Evolutionary conservation across 2,329 filamentous ascomycete species (phyloP).

Genomic region (Claviceps purpurea): DNA sequence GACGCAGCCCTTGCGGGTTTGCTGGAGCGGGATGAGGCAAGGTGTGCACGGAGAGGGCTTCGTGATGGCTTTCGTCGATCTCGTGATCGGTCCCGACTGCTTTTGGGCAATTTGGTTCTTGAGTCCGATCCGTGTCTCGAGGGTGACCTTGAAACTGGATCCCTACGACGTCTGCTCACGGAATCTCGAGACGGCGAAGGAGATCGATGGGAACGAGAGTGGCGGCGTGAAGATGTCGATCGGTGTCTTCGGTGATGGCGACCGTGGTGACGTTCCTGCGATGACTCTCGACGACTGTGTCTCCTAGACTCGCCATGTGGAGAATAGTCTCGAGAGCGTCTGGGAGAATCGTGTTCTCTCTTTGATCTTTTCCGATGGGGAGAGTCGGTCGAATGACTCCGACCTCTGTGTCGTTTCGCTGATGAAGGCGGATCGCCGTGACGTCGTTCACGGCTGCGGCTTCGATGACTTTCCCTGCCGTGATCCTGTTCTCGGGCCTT

Average conservation of each 20-base stretch:
- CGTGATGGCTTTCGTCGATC: conserved; percentile 4
- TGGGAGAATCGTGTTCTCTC: conserved; percentile 22
- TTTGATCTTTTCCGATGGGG: conserved; percentile 28
- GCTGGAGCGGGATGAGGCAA: conserved; percentile 13
- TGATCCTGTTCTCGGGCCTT: conserved; percentile 18
- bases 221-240: conserved; percentile 16
- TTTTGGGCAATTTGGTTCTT: background rate
- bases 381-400: conserved; percentile 24
- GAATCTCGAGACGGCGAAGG: conserved; percentile 12
- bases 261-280: conserved; percentile 18
- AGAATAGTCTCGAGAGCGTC: conserved; percentile 26
- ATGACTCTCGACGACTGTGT: conserved; percentile 17
- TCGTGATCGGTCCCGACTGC: conserved; percentile 2
- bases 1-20: conserved; percentile 9
- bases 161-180: conserved; percentile 10
- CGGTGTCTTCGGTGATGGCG: conserved; percentile 5
- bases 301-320: conserved; percentile 21
- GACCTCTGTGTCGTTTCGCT: conserved; percentile 28
- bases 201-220: conserved; percentile 16
- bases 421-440: conserved; percentile 23
- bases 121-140: conserved; percentile 5
- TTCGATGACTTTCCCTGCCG: conserved; percentile 20
- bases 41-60: conserved; percentile 5
- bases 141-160: conserved; percentile 15
- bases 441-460: conserved; percentile 21